Conservation (phyloP, 192 early-diverging fungal species). For the Chytriomyces sp. region DNA sequence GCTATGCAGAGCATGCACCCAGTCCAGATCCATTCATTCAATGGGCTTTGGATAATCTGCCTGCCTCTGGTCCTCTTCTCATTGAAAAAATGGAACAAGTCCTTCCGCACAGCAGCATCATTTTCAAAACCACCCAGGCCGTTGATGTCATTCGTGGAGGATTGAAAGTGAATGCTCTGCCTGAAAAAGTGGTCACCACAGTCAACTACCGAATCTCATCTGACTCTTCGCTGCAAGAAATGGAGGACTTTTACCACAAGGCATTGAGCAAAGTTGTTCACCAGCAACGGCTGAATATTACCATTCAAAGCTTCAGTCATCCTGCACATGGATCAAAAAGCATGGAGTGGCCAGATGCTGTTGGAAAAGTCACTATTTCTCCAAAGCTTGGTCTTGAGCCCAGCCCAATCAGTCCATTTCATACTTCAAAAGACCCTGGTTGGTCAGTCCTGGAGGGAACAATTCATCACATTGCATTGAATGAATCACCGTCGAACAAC, state of each 20-base stretch:
- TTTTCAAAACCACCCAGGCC: constrained; percentile 50
- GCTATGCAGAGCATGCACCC: constrained; percentile 26
- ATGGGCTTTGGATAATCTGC: constrained; percentile 22
- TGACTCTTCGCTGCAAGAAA: not conserved
- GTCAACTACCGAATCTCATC: constrained; percentile 49
- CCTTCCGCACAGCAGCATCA: not conserved
- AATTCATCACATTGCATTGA: constrained; percentile 27
- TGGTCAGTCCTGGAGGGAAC: constrained; percentile 45
- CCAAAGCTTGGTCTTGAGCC: constrained; percentile 37
- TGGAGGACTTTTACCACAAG: constrained; percentile 19
- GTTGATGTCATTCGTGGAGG: constrained; percentile 52
- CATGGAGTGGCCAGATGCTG: constrained; percentile 5
- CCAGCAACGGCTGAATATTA: not conserved
- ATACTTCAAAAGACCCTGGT: not conserved
- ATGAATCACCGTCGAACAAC: not conserved
- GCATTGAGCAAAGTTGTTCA: constrained; percentile 11
- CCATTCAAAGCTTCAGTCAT: not conserved
- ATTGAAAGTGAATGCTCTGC: constrained; percentile 55
- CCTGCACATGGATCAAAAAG: not conserved
- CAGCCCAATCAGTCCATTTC: constrained; percentile 33
- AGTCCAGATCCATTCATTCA: constrained; percentile 33
- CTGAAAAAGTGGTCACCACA: constrained; percentile 26
- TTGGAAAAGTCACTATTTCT: constrained; percentile 5
- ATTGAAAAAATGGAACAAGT: constrained; percentile 7
- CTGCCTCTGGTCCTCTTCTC: constrained; percentile 10